Percentiles rank a stretch among this genome's conserved stretches.
Evolutionary conservation across 768 basidiomycete genomes (phyloP).

Genomic region (Rhodotorula kratochvilovae): DNA sequence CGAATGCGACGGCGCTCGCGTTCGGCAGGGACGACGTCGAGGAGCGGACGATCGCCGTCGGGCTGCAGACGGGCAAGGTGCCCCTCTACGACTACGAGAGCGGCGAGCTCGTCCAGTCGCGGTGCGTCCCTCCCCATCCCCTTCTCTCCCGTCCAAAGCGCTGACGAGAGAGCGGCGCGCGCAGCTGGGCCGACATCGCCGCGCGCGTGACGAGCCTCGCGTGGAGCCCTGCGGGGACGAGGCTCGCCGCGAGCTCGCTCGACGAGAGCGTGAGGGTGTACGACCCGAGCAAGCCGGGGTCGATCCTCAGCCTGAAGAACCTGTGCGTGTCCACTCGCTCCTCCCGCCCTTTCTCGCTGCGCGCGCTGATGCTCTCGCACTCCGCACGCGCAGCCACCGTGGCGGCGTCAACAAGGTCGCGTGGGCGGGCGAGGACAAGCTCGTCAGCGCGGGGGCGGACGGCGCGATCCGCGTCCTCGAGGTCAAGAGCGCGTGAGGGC

Average conservation of each 20-base stretch:
- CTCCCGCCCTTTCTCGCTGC: background rate
- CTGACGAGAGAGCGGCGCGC: no score
- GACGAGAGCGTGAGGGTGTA: conserved; percentile 36
- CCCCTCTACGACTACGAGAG: conserved; percentile 18
- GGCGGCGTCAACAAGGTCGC: conserved; percentile 12
- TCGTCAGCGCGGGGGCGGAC: conserved; percentile 23
- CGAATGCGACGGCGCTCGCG: conserved; percentile 65
- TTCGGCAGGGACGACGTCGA: conserved; percentile 55
- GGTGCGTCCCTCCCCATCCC: background rate
- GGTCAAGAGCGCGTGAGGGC: background rate
- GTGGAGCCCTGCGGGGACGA: conserved; percentile 8
- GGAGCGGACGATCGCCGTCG: conserved; percentile 65
- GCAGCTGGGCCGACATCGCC: conserved; percentile 16
- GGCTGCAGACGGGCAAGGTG: conserved; percentile 46
- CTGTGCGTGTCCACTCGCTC: conserved; percentile 4
- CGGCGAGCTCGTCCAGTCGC: conserved; percentile 13
- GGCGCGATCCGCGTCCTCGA: conserved; percentile 19
- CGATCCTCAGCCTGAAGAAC: conserved; percentile 16
- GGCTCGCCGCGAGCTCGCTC: conserved; percentile 25
- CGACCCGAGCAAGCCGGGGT: conserved; percentile 11
- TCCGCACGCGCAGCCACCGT: background rate
- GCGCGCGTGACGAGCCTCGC: conserved; percentile 23
- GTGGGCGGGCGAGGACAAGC: conserved; percentile 5
- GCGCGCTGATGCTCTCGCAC: background rate
- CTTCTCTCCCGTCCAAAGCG: no score